A percentile compares a stretch with the other conserved stretches of the same genome.
Conservation (phyloP, 164 flowering plant genomes). For the Nymphaea thermarum region DNA sequence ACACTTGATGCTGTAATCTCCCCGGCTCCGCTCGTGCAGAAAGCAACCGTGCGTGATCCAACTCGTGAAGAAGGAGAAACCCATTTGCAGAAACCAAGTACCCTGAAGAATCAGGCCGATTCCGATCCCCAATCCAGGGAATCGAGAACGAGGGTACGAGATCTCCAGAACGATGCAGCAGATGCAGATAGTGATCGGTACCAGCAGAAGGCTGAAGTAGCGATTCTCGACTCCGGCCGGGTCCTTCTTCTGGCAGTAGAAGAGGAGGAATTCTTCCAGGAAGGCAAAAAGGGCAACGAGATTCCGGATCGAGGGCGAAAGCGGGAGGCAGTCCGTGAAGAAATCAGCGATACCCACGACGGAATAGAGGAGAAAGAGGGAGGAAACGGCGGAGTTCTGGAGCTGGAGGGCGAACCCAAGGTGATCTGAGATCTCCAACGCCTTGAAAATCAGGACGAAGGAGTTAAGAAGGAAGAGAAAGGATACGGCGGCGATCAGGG, state of each 20-base stretch:
- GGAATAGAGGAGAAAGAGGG: slow-evolving; percentile 57
- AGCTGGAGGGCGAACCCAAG: slow-evolving; percentile 59
- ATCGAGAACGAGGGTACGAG: slow-evolving; percentile 19
- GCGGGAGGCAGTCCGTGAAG: slow-evolving; percentile 13
- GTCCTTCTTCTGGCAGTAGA: slow-evolving; percentile 61
- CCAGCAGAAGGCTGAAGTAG: slow-evolving; percentile 70
- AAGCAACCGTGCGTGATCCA: slow-evolving; percentile 53
- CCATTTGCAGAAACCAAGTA: slow-evolving; percentile 92
- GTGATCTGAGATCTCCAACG: slow-evolving; percentile 33
- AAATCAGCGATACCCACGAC: slow-evolving; percentile 19
- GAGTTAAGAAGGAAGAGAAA: slow-evolving; percentile 38
- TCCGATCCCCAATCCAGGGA: slow-evolving; percentile 52
- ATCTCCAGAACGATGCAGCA: slow-evolving; percentile 43
- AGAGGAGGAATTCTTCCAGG: slow-evolving; percentile 64
- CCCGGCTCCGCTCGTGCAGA: slow-evolving; percentile 58
- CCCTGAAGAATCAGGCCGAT: slow-evolving; percentile 73
- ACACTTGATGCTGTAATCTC: slow-evolving; percentile 70
- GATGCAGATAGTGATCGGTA: slow-evolving; percentile 56
- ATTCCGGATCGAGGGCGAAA: slow-evolving; percentile 28
- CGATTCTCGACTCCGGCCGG: slow-evolving; percentile 70
- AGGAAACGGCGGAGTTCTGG: slow-evolving; percentile 33
- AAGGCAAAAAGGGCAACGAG: slow-evolving; percentile 53
- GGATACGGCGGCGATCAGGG: slow-evolving; percentile 24
- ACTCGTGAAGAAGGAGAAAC: slow-evolving; percentile 53
- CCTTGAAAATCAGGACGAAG: slow-evolving; percentile 35